Evolutionary conservation across 2,329 filamentous ascomycete genomes (phyloP), one percentile per base, ranked within the genome.

Genomic region (Fusarium haematococcum): DNA sequence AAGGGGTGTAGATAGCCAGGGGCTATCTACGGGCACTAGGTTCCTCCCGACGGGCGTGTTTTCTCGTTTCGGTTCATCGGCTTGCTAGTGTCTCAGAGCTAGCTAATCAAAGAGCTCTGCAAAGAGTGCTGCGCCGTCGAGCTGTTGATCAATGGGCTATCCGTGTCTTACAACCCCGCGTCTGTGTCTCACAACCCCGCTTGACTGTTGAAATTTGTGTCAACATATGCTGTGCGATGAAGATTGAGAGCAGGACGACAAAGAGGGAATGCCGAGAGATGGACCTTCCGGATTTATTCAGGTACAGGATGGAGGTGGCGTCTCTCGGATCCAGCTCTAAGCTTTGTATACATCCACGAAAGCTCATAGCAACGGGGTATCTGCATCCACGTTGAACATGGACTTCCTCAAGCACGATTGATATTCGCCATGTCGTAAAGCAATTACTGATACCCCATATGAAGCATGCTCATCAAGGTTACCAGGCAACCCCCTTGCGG

Each of bases 151-250:
- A 37, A 43, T 45, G 32, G 32, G 18, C 27, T 23, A 18, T 16
- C 27, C 6, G 20, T 62, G 64, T 66, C 63, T 45, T 35, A 62
- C 63, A 62, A 43, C 64, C 64, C 64, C 63, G 33, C 45, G 25
- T 14, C 8, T 20, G 30, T 62, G 41, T 62, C 41, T 62, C 30
- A 37, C 7, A 11, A 61, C 58, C 30, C 58, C 58, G 41, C 58
- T 61, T 62, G 25, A 41, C 35, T 5, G 16, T 18, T 32, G n/a
- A 32, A 2, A 32, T 32, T 32, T 33, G 16, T 23, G 56, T 39
- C 30, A 32, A n/a, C n/a, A 39, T 18, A 37, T 23, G 20, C 20
- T 57, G 35, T 39, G 23, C 25, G 35, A 37, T 32, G 20, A 58
- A 58, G 25, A 30, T 25, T 11, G 14, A 2, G 43, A 16, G 37